Percentiles rank a stretch among this genome's conserved stretches.
Conservation (phyloP, 1,139 yeast genomes). For the Magnusiomyces clavatus region DNA sequence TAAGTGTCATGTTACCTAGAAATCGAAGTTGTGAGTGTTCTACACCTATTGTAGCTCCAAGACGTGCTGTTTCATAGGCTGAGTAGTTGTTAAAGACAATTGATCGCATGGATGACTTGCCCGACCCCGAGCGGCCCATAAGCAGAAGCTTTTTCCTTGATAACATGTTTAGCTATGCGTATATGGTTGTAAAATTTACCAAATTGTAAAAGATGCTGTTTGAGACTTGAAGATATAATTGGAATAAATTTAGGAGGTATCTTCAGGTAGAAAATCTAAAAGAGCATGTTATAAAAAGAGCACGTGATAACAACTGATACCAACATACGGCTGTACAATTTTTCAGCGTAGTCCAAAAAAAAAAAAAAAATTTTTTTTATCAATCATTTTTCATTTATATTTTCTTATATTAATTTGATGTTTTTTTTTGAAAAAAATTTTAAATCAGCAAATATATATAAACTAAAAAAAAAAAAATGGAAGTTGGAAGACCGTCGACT, state of each 20-base stretch:
- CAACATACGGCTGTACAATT: no score
- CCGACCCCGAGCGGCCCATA: slow-evolving; percentile 93
- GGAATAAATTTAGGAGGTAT: no score
- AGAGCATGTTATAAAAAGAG: no score
- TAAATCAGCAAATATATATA: not conserved
- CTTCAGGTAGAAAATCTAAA: no score
- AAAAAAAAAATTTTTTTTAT: no score
- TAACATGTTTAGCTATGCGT: slow-evolving; percentile 6
- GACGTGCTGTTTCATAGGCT: slow-evolving; percentile 89
- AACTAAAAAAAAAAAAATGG: slow-evolving; percentile 17
- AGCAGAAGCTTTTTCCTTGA: slow-evolving; percentile 44
- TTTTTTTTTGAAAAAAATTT: not conserved
- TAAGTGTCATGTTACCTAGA: slow-evolving; percentile 89
- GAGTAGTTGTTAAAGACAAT: slow-evolving; percentile 92
- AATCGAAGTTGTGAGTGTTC: slow-evolving; percentile 93
- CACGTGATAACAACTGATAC: no score
- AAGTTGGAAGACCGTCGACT: slow-evolving; percentile 29
- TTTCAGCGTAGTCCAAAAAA: no score
- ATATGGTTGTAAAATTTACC: no score
- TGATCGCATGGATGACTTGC: slow-evolving; percentile 95
- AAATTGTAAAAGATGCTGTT: no score
- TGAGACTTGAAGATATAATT: no score
- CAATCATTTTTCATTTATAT: no score
- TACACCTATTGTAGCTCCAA: slow-evolving; percentile 97
- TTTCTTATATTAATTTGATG: no score